phyloP scores from a whole-genome alignment of 495 filamentous ascomycete genomes.

The Chaetomium tenue region DNA sequence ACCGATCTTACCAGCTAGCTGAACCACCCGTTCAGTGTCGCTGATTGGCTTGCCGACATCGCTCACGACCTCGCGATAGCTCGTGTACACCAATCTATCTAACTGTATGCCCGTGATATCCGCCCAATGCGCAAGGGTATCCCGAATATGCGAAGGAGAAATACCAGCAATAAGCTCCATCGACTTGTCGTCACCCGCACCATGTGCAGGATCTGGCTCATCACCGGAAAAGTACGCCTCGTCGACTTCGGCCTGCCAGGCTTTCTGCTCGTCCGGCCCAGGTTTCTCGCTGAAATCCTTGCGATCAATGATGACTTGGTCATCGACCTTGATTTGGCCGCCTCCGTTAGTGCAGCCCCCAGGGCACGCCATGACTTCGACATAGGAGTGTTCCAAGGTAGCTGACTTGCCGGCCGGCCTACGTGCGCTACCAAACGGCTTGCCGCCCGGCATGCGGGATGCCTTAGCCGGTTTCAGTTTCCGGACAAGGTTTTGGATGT shows the following conservation, averaged over 20 bases:
- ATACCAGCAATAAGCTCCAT: constrained; percentile 55
- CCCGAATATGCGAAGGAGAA: constrained; percentile 54
- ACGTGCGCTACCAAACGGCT: constrained; percentile 46
- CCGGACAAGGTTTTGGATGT: constrained; percentile 95
- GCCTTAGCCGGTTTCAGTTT: constrained; percentile 75
- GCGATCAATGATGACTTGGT: constrained; percentile 55
- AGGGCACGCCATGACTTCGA: constrained; percentile 98
- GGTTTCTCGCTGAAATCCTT: constrained; percentile 51
- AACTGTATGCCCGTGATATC: constrained; percentile 63
- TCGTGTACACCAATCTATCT: constrained; percentile 76
- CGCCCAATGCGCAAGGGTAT: constrained; percentile 71
- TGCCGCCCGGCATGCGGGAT: constrained; percentile 75
- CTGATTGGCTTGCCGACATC: constrained; percentile 78
- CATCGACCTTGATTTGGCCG: constrained; percentile 87
- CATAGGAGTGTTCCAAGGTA: constrained; percentile 72
- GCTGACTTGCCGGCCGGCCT: constrained; percentile 44
- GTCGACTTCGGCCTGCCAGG: constrained; percentile 83
- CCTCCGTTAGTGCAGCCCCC: constrained; percentile 97
- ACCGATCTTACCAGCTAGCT: constrained; percentile 87
- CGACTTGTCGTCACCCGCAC: constrained; percentile 24
- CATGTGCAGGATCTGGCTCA: constrained; percentile 49
- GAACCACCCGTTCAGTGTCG: constrained; percentile 79
- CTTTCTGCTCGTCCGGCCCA: constrained; percentile 71
- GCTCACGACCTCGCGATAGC: constrained; percentile 86
- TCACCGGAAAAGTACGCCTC: constrained; percentile 90